Conservation (phyloP, 1,139 yeast genomes). For the Lizanozyma gosingica region DNA sequence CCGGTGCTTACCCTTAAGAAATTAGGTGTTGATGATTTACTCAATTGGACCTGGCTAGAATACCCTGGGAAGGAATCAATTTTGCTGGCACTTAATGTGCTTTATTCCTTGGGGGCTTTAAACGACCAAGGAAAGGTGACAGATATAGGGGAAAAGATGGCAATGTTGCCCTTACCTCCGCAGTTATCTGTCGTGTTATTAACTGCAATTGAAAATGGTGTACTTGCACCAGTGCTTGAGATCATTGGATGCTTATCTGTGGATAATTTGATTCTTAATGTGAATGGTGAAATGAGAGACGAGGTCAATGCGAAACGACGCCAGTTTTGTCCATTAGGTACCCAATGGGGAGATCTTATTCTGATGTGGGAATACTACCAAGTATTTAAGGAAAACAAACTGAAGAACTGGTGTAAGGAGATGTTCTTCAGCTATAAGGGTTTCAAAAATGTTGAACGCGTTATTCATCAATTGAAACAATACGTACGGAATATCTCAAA, state of each 20-base stretch:
- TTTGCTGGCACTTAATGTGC: slow-evolving; percentile 65
- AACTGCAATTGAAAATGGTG: slow-evolving; percentile 52
- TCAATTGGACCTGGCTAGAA: slow-evolving; percentile 90
- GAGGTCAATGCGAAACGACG: slow-evolving; percentile 60
- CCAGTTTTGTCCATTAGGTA: slow-evolving; percentile 60
- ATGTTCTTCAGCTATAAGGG: slow-evolving; percentile 71
- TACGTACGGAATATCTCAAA: slow-evolving; percentile 50
- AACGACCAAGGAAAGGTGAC: slow-evolving; percentile 73
- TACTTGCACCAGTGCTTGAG: slow-evolving; percentile 65
- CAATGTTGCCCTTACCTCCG: slow-evolving; percentile 82
- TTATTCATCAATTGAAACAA: slow-evolving; percentile 64
- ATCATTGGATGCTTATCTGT: slow-evolving; percentile 90
- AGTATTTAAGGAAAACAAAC: slow-evolving; percentile 41
- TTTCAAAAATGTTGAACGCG: slow-evolving; percentile 65
- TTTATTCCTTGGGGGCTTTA: slow-evolving; percentile 73
- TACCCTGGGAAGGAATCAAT: slow-evolving; percentile 78
- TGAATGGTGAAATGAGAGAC: slow-evolving; percentile 73
- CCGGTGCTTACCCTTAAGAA: slow-evolving; percentile 79
- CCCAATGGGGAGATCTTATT: slow-evolving; percentile 70
- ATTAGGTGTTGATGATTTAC: slow-evolving; percentile 73
- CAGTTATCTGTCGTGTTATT: slow-evolving; percentile 83
- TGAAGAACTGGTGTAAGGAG: slow-evolving; percentile 76
- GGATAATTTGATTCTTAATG: slow-evolving; percentile 75
- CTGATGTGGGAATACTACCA: slow-evolving; percentile 71
- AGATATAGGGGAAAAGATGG: slow-evolving; percentile 71